Evolutionary conservation across 2,329 filamentous ascomycete genomes (phyloP).

Genomic region (Pyrenochaeta sp.): DNA sequence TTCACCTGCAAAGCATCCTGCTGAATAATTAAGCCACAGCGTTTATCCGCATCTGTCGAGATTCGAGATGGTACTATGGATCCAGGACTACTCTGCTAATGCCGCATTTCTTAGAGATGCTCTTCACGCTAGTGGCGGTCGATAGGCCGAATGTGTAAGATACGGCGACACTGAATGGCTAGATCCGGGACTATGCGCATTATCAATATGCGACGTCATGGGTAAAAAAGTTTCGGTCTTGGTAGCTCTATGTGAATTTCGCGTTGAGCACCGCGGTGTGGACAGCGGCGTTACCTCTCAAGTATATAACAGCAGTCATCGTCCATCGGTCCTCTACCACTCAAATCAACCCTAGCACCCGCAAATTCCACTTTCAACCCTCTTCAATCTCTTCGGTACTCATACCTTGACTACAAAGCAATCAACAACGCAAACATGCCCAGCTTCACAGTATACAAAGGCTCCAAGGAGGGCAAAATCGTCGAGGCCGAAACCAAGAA

Average conservation of each 20-base stretch:
- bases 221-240: conserved; percentile 17
- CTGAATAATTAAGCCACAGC: neutral
- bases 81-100: neutral
- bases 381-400: neutral
- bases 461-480: conserved; percentile 66
- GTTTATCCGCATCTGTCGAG: neutral
- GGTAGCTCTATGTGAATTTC: conserved; percentile 4
- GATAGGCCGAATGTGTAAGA: conserved; percentile 15
- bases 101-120: too few species aligned
- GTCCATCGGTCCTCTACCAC: neutral
- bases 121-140: conserved; percentile 18
- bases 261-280: conserved; percentile 1
- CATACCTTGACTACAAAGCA: neutral
- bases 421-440: conserved; percentile 37
- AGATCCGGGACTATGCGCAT: conserved; percentile 18
- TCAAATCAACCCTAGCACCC: neutral
- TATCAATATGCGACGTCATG: conserved; percentile 33
- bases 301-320: conserved; percentile 21
- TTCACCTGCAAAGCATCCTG: neutral
- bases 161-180: conserved; percentile 17
- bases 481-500: conserved; percentile 59
- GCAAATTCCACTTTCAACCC: too few species aligned
- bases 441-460: conserved; percentile 71
- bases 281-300: neutral
- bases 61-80: neutral